Evolutionary conservation across 345 rosid species (phyloP).

Genomic region (Salix exigua): DNA sequence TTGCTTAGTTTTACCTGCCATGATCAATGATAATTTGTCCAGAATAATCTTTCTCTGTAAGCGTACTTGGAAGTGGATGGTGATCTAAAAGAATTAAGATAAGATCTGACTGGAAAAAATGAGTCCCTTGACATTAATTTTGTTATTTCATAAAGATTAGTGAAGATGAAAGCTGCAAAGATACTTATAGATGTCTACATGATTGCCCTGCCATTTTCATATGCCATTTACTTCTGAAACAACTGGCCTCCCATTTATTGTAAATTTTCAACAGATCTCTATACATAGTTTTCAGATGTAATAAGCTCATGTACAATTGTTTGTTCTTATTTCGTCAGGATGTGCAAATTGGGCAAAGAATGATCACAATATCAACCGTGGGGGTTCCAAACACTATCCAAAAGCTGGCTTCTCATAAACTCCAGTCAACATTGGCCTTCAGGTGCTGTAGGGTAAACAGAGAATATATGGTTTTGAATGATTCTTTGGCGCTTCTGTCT

Average conservation of each 20-base stretch:
- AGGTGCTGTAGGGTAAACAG: constrained; percentile 37
- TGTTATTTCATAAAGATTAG: background rate
- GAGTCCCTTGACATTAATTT: background rate
- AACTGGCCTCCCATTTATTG: background rate
- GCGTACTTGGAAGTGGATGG: background rate
- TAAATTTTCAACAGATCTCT: background rate
- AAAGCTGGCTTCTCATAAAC: constrained; percentile 84
- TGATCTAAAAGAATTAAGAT: background rate
- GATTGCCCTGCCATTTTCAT: background rate
- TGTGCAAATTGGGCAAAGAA: constrained; percentile 91
- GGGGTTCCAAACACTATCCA: constrained; percentile 97
- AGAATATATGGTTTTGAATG: background rate
- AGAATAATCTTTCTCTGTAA: background rate
- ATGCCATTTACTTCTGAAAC: background rate
- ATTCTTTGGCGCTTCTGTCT: background rate
- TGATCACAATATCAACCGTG: constrained; percentile 94
- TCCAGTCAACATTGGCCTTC: constrained; percentile 94
- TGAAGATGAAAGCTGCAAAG: background rate
- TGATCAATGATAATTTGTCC: too few relatives aligned
- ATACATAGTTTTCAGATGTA: background rate
- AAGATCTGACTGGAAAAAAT: background rate
- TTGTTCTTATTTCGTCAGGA: constrained; percentile 45
- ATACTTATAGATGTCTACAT: background rate
- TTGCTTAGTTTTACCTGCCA: background rate
- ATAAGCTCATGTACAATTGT: constrained; percentile 1